phyloP scores from a whole-genome alignment of 2,329 filamentous ascomycete species.

The Ophiostoma sp. region DNA sequence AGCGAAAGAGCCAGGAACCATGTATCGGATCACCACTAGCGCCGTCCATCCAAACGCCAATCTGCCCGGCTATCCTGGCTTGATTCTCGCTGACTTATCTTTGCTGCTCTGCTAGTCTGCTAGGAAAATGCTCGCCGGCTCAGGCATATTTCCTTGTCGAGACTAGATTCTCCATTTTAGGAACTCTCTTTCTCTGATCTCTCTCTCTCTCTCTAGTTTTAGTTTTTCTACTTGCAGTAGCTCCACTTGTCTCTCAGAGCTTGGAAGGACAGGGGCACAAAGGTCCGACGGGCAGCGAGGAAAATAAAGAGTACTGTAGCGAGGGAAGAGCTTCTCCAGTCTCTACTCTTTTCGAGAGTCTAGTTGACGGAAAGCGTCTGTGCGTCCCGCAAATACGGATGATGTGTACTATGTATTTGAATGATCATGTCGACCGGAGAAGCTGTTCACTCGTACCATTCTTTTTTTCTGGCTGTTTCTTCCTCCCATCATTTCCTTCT shows the following conservation, averaged over 20 bases:
- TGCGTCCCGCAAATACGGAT: slow-evolving; percentile 6
- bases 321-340: not conserved
- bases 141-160: slow-evolving; percentile 9
- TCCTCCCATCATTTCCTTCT: not conserved
- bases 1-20: not conserved
- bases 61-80: not conserved
- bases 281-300: not conserved
- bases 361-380: slow-evolving; percentile 11
- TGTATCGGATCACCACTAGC: slow-evolving; percentile 6
- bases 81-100: not conserved
- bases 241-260: not conserved
- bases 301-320: not conserved
- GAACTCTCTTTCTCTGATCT: not conserved
- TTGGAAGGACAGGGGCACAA: not conserved
- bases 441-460: not conserved
- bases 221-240: not conserved
- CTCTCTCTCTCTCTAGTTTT: not conserved
- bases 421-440: slow-evolving; percentile 6
- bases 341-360: not conserved
- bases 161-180: not conserved
- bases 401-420: not conserved
- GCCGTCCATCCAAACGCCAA: not conserved
- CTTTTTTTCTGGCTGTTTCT: not conserved
- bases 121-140: not conserved
- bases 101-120: not conserved